Conservation (phyloP, 345 rosid genomes). For the Citropsis articulata region DNA sequence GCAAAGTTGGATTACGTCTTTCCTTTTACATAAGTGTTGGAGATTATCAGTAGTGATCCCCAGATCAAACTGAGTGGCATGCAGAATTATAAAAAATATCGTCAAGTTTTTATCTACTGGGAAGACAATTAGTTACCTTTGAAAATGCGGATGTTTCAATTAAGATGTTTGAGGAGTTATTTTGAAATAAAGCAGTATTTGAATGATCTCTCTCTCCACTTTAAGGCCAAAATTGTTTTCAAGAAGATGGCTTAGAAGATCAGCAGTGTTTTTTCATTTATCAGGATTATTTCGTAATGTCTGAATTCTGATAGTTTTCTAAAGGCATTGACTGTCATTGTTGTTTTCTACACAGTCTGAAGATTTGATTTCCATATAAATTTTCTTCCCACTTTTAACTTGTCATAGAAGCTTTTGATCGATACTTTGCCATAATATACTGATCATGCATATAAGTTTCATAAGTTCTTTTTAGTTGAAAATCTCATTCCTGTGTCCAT, state of each 20-base stretch:
- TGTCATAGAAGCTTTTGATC: not conserved
- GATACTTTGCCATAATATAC: not conserved
- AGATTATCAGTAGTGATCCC: not conserved
- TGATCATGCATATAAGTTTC: not conserved
- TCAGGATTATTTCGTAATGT: not conserved
- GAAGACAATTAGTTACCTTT: not conserved
- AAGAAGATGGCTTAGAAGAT: not conserved
- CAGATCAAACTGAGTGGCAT: not conserved
- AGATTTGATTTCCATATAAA: not conserved
- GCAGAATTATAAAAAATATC: not conserved
- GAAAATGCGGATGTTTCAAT: not conserved
- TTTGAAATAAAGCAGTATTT: not conserved
- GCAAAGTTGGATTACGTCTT: not conserved
- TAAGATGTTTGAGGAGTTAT: not conserved
- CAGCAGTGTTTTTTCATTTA: not conserved
- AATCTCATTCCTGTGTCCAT: slow-evolving; percentile 2
- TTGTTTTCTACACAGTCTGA: not conserved
- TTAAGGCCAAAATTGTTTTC: not conserved
- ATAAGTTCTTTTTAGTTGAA: not conserved
- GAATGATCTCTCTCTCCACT: not conserved
- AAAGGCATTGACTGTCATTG: not conserved
- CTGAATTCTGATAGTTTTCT: not conserved
- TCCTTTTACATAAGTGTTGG: not conserved
- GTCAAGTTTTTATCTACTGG: not conserved
- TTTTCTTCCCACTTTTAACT: not conserved